phyloP scores from a whole-genome alignment of 148 eudicot species.

The Arbutus unedo region DNA sequence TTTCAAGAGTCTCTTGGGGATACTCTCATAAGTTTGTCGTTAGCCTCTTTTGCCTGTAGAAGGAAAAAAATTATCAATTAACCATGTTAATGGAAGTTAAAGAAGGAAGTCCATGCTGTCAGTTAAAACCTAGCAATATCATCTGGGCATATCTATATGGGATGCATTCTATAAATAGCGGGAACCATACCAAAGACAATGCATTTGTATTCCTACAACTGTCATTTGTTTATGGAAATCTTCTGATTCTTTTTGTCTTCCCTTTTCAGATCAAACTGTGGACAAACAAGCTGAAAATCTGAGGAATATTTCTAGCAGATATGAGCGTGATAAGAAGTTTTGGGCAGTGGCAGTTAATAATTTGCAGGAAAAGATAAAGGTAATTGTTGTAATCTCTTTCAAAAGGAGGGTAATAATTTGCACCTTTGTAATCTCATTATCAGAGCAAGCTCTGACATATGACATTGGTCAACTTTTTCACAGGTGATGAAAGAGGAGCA shows the following conservation, averaged over 20 bases:
- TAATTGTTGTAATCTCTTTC: constrained; percentile 13
- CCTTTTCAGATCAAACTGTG: constrained; percentile 57
- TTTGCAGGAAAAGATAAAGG: constrained; percentile 67
- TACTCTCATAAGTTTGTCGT: neutral
- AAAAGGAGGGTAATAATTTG: neutral
- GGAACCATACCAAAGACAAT: neutral
- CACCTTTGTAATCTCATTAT: neutral
- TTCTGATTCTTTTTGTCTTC: neutral
- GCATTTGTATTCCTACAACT: neutral
- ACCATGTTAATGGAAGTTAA: neutral
- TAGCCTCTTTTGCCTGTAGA: neutral
- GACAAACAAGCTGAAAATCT: constrained; percentile 66
- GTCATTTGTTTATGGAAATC: neutral
- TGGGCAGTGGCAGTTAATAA: constrained; percentile 60
- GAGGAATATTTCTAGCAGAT: constrained; percentile 53
- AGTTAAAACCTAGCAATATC: neutral
- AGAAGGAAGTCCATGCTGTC: neutral
- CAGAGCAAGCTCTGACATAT: neutral
- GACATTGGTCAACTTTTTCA: neutral
- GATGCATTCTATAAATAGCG: neutral
- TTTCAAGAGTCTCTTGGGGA: neutral
- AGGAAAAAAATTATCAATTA: neutral
- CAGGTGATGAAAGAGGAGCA: constrained; percentile 85
- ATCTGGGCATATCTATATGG: neutral
- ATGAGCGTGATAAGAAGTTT: constrained; percentile 65